Evolutionary conservation across 768 basidiomycete species (phyloP).

Genomic region (Termitomyces sp.): DNA sequence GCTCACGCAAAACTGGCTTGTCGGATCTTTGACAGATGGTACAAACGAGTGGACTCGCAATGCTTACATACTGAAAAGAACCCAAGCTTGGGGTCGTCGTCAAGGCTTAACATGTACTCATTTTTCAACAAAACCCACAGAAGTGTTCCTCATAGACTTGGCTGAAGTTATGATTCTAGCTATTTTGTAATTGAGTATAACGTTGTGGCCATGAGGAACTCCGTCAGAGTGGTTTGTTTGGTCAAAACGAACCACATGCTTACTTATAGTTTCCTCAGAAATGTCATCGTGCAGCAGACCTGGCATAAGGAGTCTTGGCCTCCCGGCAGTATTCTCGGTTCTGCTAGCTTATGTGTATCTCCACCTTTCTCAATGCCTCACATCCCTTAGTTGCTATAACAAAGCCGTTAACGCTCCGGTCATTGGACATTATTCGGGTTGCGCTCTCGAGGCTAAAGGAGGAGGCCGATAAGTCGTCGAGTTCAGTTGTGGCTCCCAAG

Average conservation of each 20-base stretch:
- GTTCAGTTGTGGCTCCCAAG: background rate
- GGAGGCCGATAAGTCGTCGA: background rate
- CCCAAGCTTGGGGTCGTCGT: constrained; percentile 5
- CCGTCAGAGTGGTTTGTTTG: background rate
- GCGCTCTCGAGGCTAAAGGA: constrained; percentile 9
- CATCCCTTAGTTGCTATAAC: constrained; percentile 22
- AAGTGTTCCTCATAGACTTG: background rate
- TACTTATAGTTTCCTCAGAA: background rate
- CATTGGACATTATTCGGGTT: constrained; percentile 24
- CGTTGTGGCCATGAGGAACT: background rate
- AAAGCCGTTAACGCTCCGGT: constrained; percentile 33
- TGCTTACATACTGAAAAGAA: constrained; percentile 12
- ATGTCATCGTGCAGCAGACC: background rate
- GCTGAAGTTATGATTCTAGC: background rate
- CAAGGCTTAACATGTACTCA: too few species aligned
- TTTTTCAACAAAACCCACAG: background rate
- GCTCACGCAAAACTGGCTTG: constrained; percentile 13
- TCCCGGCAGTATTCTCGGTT: background rate
- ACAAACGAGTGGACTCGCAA: constrained; percentile 14
- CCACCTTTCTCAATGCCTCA: constrained; percentile 9
- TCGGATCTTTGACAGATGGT: constrained; percentile 13
- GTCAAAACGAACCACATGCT: background rate
- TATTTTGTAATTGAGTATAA: background rate
- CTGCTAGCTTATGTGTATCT: background rate
- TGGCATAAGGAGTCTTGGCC: background rate